Conservation (phyloP, 371 early-diverging fungal species). For the Mortierella sp. region DNA sequence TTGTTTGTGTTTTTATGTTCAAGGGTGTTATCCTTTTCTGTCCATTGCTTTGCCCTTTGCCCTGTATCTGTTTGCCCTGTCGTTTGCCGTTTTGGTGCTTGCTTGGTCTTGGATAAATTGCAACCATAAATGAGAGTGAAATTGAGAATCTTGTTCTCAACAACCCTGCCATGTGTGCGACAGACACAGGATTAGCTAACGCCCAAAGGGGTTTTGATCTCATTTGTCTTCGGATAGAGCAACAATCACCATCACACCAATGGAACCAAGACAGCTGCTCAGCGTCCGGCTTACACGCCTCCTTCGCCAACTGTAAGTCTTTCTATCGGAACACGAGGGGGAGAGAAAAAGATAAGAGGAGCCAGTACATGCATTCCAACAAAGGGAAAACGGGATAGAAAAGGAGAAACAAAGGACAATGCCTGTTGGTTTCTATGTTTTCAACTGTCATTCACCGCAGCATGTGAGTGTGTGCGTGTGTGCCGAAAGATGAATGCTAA, state of each 20-base stretch:
- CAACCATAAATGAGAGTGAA: conserved; percentile 1
- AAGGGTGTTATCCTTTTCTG: not conserved
- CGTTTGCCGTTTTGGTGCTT: conserved; percentile 6
- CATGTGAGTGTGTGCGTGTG: not conserved
- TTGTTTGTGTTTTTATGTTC: not conserved
- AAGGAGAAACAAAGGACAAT: not conserved
- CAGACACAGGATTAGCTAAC: conserved; percentile 5
- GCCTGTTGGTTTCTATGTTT: not conserved
- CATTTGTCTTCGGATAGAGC: conserved; percentile 14
- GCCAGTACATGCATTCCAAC: not conserved
- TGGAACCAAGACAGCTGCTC: conserved; percentile 44
- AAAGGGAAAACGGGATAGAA: not conserved
- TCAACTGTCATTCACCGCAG: not conserved
- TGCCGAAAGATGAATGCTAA: conserved; percentile 6
- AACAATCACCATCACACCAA: conserved; percentile 34
- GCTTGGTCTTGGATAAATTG: conserved; percentile 8
- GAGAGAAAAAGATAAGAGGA: not conserved
- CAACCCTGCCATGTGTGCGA: conserved; percentile 1
- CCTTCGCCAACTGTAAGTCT: conserved; percentile 54
- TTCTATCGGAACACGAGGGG: not conserved
- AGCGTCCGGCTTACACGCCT: conserved; percentile 50
- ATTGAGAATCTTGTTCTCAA: not conserved
- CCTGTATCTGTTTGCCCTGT: not conserved
- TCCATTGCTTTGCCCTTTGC: not conserved
- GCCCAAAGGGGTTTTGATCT: not conserved